Evolutionary conservation across 345 rosid species (phyloP).

Genomic region (Citrus inodora): DNA sequence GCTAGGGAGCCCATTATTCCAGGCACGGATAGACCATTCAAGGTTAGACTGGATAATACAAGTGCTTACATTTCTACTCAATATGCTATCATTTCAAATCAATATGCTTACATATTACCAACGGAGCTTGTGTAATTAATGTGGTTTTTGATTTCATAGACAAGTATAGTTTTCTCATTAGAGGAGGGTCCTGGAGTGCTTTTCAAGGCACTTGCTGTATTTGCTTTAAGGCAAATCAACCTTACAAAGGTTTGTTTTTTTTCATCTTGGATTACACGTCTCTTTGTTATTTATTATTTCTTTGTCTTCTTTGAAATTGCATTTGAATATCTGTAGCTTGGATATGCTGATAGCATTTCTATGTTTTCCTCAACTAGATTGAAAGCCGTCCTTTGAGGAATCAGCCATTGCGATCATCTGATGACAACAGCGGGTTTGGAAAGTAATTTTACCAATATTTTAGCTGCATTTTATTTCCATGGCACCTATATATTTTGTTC

Average conservation of each 20-base stretch:
- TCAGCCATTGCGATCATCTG: conserved; percentile 59
- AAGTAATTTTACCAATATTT: conserved; percentile 36
- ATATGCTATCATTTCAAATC: background rate
- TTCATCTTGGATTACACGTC: background rate
- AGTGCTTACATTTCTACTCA: background rate
- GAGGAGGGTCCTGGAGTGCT: conserved; percentile 98
- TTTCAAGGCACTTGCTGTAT: conserved; percentile 98
- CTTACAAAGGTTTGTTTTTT: conserved; percentile 61
- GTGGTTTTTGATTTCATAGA: conserved; percentile 41
- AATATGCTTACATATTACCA: background rate
- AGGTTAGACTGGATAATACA: conserved; percentile 47
- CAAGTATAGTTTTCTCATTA: conserved; percentile 91
- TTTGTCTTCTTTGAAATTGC: background rate
- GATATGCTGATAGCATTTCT: background rate
- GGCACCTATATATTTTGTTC: background rate
- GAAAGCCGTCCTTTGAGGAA: conserved; percentile 93
- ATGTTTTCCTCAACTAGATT: conserved; percentile 47
- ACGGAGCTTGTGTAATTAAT: conserved; percentile 5
- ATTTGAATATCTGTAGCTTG: conserved; percentile 4
- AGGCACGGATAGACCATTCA: conserved; percentile 74
- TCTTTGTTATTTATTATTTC: background rate
- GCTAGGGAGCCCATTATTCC: conserved; percentile 99
- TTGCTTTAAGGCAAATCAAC: conserved; percentile 85
- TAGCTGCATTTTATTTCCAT: conserved; percentile 5
- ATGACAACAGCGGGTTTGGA: conserved; percentile 44